A percentile compares a stretch with the other conserved stretches of the same genome.
These are phyloP conservation scores for Vitellaria paradoxa DNA, from an alignment of 179 eudicot genomes.

Conservation along the genomic window DNA sequence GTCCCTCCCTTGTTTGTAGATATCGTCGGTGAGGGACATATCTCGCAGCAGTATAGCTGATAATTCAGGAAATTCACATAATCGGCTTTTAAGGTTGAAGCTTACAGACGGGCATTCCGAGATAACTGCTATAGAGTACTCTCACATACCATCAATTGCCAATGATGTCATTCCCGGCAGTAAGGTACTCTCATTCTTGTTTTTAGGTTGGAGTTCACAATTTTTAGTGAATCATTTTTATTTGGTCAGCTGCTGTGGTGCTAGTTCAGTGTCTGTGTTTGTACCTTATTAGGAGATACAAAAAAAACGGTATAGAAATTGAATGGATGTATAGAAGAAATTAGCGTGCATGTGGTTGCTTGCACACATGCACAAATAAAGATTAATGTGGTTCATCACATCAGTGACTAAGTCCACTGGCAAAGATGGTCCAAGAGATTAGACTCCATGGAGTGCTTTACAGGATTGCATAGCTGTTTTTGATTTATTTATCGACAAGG, in stretches of 20 bases:
- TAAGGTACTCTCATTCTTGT: conserved; percentile 45
- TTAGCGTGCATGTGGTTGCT: not conserved
- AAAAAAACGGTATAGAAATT: not conserved
- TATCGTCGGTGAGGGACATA: conserved; percentile 69
- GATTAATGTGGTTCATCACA: not conserved
- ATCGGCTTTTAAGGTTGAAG: conserved; percentile 59
- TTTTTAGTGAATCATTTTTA: not conserved
- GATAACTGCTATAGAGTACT: conserved; percentile 71
- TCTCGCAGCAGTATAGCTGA: conserved; percentile 55
- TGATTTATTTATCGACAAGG: not conserved
- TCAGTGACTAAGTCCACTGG: not conserved
- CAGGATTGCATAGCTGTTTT: not conserved
- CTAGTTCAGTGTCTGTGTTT: not conserved
- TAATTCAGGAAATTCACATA: conserved; percentile 40
- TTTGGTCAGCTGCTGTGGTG: not conserved
- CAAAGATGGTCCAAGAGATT: not conserved
- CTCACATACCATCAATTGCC: conserved; percentile 58
- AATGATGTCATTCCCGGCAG: conserved; percentile 80
- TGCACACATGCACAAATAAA: not conserved
- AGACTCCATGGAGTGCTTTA: not conserved
- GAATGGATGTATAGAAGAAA: not conserved
- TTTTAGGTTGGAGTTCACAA: conserved; percentile 3
- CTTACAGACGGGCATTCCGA: conserved; percentile 83
- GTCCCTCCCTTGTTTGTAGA: conserved; percentile 23
- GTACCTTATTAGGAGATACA: not conserved